Base-by-base conservation (phyloP, 2,329 filamentous ascomycete species). In the Cladosporium sphaerospermum region DNA sequence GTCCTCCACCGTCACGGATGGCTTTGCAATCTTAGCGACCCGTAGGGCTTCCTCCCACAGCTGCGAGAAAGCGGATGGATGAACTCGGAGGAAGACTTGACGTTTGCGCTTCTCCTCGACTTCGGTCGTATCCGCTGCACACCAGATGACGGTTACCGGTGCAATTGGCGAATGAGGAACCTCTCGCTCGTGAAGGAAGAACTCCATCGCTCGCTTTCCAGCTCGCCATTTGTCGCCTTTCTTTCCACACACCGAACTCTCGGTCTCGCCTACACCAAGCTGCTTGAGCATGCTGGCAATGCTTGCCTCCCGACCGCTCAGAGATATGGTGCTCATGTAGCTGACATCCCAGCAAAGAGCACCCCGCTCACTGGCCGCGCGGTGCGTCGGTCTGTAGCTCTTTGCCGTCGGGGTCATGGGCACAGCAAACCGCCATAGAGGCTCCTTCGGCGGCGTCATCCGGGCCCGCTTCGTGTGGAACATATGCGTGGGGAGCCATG, bases 401-500 rank as follows among this genome's bases (percentile, higher is more conserved):
- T 99, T 99, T 65, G 89, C 85, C 28, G 87, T 95, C 0, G 92
- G 89, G 4, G 88, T 89, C 58, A 95, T 69, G 0, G 91, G 89
- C 19, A 97, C 75, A 1, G 89, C 83, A 69, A 96, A 96, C 39
- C 90, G 81, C 93, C 93, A 99, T n/a, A 93, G 71, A 3, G 89
- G 86, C 42, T 86, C 79, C 45, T 81, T 84, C 0, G 88, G 86
- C 7, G 82, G 78, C 0, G 90, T 90, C 88, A 99, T 95, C 56
- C 81, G 86, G 18, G 93, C 89, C 55, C 93, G 78, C 70, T 99
- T 99, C 2, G 92, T 85, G 71, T 96, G 91, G 80, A 88, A 99
- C 59, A 95, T 73, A 69, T 99, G 93, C 6, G 93, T 97, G 0
- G 93, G 93, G 13, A 99, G 76, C 89, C 92, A 96, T 2, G 88